These are phyloP conservation scores for Gaultheria prostrata DNA, from an alignment of 148 eudicot species.

Conservation along the genomic window DNA sequence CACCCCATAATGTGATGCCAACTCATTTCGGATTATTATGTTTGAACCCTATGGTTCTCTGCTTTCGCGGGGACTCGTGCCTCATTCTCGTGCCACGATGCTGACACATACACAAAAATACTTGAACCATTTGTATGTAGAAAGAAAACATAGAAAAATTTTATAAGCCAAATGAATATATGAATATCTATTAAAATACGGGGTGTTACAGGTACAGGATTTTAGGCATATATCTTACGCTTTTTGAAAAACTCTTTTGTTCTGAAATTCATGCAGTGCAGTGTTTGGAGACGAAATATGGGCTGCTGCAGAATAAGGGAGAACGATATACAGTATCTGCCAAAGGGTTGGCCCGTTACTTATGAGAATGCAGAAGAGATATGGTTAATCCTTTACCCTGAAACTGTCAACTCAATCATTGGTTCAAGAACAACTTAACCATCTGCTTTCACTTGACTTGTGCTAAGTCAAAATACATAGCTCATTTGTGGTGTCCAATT, in stretches of 20 bases:
- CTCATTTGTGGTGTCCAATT: background rate
- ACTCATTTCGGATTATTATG: no score
- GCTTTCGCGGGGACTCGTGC: no score
- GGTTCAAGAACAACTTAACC: background rate
- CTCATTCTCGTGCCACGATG: no score
- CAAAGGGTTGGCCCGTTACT: conserved; percentile 89
- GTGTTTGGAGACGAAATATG: conserved; percentile 89
- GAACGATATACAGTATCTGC: conserved; percentile 93
- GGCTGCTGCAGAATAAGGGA: conserved; percentile 98
- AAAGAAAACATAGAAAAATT: no score
- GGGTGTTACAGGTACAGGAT: background rate
- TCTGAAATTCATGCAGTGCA: conserved; percentile 51
- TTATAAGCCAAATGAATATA: no score
- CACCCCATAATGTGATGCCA: no score
- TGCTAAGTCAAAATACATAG: no score
- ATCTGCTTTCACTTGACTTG: background rate
- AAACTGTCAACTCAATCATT: background rate
- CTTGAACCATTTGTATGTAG: no score
- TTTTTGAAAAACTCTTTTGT: background rate
- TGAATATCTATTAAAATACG: no score
- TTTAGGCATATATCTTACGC: background rate
- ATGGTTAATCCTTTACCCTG: conserved; percentile 36
- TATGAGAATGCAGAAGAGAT: conserved; percentile 84
- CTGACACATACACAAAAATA: no score
- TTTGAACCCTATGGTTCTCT: no score